Evolutionary conservation across 2,329 filamentous ascomycete species (phyloP).

Genomic region (Fusarium euwallaceae): DNA sequence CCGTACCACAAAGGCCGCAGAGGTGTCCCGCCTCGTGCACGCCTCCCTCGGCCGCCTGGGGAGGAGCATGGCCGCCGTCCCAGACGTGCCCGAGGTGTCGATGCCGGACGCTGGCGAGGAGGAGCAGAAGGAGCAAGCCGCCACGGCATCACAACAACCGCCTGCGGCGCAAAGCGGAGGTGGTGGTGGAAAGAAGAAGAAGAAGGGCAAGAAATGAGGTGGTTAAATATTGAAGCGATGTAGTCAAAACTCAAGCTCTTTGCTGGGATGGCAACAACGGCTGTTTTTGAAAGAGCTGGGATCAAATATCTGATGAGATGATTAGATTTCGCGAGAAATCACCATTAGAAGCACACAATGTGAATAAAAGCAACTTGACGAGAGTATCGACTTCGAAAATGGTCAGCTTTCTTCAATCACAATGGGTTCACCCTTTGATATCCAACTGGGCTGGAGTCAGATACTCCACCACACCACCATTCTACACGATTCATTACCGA

Average conservation of each 20-base stretch:
- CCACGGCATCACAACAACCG: slow-evolving; percentile 24
- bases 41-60: slow-evolving; percentile 81
- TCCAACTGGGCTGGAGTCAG: not conserved
- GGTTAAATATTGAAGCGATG: not conserved
- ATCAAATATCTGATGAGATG: not conserved
- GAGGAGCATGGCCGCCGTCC: slow-evolving; percentile 73
- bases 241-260: not conserved
- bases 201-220: slow-evolving; percentile 62
- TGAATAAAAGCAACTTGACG: too few species aligned
- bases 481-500: not conserved
- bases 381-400: too few species aligned
- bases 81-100: slow-evolving; percentile 57
- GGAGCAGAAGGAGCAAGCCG: slow-evolving; percentile 14
- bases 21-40: slow-evolving; percentile 83
- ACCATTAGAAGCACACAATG: not conserved
- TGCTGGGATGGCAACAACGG: not conserved
- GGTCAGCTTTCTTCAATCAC: too few species aligned
- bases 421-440: too few species aligned
- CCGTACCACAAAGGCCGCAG: slow-evolving; percentile 88
- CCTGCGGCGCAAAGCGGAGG: slow-evolving; percentile 50
- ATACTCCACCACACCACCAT: not conserved
- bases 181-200: slow-evolving; percentile 72
- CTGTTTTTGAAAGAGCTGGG: not conserved
- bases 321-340: not conserved
- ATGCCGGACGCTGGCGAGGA: slow-evolving; percentile 57